These are phyloP conservation scores for Cyanidioschyzon merolae DNA, from an alignment of 23 red algal genomes.

Conservation along the genomic window DNA sequence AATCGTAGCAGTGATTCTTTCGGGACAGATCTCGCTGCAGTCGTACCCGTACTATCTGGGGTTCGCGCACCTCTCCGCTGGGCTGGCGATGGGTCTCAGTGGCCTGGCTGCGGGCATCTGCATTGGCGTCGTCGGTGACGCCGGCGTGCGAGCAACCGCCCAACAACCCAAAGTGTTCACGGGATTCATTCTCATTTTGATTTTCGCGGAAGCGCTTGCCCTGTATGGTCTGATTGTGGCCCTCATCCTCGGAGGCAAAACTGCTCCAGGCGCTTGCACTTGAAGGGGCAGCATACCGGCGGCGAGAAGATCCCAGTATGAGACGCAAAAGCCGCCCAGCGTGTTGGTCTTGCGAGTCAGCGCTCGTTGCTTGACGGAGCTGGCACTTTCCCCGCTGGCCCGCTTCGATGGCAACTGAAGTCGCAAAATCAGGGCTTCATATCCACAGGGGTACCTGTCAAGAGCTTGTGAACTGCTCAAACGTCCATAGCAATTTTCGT, in stretches of 20 bases:
- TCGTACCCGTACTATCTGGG: slow-evolving; percentile 92
- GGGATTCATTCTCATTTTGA: slow-evolving; percentile 18
- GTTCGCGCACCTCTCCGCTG: slow-evolving; percentile 92
- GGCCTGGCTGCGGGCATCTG: slow-evolving; percentile 94
- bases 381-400: no score
- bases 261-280: slow-evolving; percentile 54
- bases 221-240: slow-evolving; percentile 98
- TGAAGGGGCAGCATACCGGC: no score
- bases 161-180: slow-evolving; percentile 26
- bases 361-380: no score
- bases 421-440: no score
- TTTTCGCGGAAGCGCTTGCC: slow-evolving; percentile 43
- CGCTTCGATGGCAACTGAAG: no score
- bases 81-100: slow-evolving; percentile 72
- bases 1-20: slow-evolving; percentile 93
- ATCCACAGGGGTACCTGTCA: no score
- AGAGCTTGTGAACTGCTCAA: no score
- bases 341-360: no score
- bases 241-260: slow-evolving; percentile 87
- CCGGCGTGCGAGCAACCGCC: slow-evolving; percentile 93
- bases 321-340: no score
- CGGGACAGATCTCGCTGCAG: slow-evolving; percentile 54
- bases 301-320: no score
- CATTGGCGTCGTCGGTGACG: slow-evolving; percentile 96
- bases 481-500: no score